Conservation (phyloP, 805 yeast genomes). For the Blastobotrys peoriensis region DNA sequence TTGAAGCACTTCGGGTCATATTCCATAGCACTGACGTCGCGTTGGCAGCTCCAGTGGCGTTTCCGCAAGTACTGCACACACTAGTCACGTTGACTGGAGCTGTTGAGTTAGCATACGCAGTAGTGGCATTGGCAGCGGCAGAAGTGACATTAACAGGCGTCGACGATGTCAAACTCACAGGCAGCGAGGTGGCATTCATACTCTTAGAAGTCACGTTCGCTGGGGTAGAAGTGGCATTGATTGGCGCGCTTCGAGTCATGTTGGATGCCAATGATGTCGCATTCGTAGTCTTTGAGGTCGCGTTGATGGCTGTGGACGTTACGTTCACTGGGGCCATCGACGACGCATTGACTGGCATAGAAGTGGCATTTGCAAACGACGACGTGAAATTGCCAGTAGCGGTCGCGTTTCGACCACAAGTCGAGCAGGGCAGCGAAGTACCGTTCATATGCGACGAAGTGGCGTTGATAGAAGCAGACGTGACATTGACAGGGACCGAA, state of each 20-base stretch:
- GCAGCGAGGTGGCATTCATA: neutral
- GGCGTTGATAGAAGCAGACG: neutral
- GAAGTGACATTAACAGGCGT: too few relatives aligned
- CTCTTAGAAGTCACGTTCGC: neutral
- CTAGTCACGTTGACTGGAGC: too few relatives aligned
- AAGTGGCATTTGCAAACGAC: too few relatives aligned
- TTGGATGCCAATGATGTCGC: too few relatives aligned
- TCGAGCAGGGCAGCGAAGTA: too few relatives aligned
- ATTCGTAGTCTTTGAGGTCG: conserved; percentile 2
- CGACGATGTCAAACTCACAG: too few relatives aligned
- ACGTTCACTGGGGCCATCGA: too few relatives aligned
- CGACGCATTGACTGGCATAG: neutral
- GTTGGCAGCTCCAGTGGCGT: neutral
- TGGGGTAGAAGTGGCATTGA: neutral
- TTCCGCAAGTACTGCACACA: neutral
- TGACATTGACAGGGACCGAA: neutral
- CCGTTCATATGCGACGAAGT: too few relatives aligned
- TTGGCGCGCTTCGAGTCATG: too few relatives aligned
- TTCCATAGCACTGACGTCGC: neutral
- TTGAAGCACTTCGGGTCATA: neutral
- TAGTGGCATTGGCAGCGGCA: neutral
- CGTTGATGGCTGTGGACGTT: too few relatives aligned
- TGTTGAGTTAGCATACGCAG: neutral
- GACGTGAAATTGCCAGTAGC: too few relatives aligned
- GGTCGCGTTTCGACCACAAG: too few relatives aligned